Evolutionary conservation across 2,329 filamentous ascomycete genomes (phyloP).

Genomic region (Juglanconis juglandina): DNA sequence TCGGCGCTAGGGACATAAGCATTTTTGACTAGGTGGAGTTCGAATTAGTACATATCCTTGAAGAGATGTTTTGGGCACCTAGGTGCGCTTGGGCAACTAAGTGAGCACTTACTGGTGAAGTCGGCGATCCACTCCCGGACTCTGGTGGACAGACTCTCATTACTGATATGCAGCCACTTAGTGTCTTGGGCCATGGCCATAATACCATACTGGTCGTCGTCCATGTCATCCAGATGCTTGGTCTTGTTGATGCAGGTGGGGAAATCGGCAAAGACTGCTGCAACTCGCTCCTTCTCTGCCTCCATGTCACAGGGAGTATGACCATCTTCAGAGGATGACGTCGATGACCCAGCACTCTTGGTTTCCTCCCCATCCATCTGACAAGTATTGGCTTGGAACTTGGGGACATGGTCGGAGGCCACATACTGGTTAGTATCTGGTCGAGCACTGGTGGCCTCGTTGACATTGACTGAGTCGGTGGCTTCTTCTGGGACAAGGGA

Average conservation of each 20-base stretch:
- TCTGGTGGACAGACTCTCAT: not conserved
- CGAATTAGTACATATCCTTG: not conserved
- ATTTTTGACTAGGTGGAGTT: not conserved
- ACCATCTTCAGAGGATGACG: not conserved
- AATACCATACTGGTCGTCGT: not conserved
- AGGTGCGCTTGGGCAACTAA: not conserved
- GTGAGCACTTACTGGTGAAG: constrained; percentile 3
- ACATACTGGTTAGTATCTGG: not conserved
- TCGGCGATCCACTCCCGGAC: constrained; percentile 6
- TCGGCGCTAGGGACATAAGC: not conserved
- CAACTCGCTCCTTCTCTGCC: not conserved
- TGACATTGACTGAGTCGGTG: no score
- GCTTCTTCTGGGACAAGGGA: no score
- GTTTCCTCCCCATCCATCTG: not conserved
- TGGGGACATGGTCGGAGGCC: not conserved
- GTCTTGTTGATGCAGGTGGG: constrained; percentile 6
- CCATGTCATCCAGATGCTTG: not conserved
- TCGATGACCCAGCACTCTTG: not conserved
- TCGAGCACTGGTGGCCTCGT: no score
- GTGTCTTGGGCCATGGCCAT: not conserved
- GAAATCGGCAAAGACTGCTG: constrained; percentile 3
- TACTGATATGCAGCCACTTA: not conserved
- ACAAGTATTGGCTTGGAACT: not conserved
- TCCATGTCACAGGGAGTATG: not conserved
- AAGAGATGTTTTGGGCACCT: not conserved